phyloP scores from a whole-genome alignment of 2,329 filamentous ascomycete species.

The Ophiostoma pallidulum region DNA sequence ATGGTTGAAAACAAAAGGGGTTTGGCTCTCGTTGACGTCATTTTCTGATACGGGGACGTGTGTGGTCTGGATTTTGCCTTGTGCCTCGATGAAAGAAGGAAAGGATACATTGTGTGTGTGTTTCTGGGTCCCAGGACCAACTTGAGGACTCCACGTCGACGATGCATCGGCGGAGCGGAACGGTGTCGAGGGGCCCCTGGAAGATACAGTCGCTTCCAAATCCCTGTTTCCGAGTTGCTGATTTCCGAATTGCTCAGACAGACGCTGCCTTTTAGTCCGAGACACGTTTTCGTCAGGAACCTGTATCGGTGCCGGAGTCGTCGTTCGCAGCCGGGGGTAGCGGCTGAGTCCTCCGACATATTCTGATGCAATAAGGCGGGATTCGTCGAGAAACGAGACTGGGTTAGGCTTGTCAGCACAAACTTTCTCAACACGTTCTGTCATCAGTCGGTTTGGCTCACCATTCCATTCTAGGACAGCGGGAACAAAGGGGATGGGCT shows the following conservation, averaged over 20 bases:
- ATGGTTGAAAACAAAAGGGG: slow-evolving; percentile 1
- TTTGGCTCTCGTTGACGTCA: neutral
- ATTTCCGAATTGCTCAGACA: too few species aligned
- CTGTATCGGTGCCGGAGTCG: slow-evolving; percentile 22
- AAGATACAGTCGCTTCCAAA: too few species aligned
- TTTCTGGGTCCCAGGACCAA: too few species aligned
- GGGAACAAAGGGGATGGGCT: slow-evolving; percentile 54
- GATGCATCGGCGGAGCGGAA: too few species aligned
- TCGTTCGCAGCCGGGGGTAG: slow-evolving; percentile 51
- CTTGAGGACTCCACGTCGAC: too few species aligned
- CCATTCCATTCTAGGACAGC: slow-evolving; percentile 56
- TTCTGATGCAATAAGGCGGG: slow-evolving; percentile 79
- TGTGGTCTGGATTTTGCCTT: neutral
- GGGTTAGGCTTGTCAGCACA: too few species aligned
- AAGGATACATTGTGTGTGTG: too few species aligned
- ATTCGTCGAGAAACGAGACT: slow-evolving; percentile 82
- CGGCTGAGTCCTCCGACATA: slow-evolving; percentile 70
- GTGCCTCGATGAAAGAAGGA: neutral
- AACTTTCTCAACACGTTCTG: neutral
- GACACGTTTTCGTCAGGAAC: too few species aligned
- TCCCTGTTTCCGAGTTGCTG: too few species aligned
- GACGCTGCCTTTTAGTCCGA: too few species aligned
- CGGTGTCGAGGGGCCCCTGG: too few species aligned
- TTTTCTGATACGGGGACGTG: neutral
- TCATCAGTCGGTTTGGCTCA: slow-evolving; percentile 18